Base-by-base conservation (phyloP, 1,284 basidiomycete species). In the Boletus semigastroideus region DNA sequence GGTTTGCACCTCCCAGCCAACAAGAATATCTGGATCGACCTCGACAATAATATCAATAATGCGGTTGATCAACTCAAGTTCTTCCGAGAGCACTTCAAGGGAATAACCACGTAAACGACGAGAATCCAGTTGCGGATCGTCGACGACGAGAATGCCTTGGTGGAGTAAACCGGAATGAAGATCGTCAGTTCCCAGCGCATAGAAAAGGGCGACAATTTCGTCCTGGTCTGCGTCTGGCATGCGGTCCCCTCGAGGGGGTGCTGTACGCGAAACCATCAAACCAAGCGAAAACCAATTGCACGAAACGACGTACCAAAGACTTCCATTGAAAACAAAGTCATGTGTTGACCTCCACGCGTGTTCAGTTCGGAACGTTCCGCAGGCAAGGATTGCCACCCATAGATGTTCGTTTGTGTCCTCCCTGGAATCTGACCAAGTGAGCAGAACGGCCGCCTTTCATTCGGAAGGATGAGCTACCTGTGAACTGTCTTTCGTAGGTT, bases 1-100 rank as follows among this genome's bases (percentile, higher is more conserved):
- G 16, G 79, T 78, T 64, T 98, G 92, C 13, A 97, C 79, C 59
- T 99, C 95, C 90, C 93, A 98, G 10, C 96, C 96, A 0, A 84
- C 80, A 2, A 99, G 67, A 40, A 98, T 87, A 66, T 99, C 96
- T 0, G 96, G 96, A 69, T 99, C 94, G 62, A 91, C 75, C 0
- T 85, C 80, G 22, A 84, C 70, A 2, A 97, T 82, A 20, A 86
- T 72, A 63, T 98, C 93, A 28, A 93, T 76, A 9, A 94, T 65
- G 42, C 74, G 74, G 60, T 96, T 95, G 53, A 98, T 74, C 16
- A 98, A 72, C 28, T 94, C 94, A 12, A 94, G 73, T 72, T 99
- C 95, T 43, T 70, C 79, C 0, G 82, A 71, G 14, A 92, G 85
- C 11, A 78, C 65, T 47, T 88, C 80, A 17, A 87, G 64, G 1